These are phyloP conservation scores for Kingdonia uniflora DNA, from an alignment of 164 flowering plant species.

Conservation along the genomic window DNA sequence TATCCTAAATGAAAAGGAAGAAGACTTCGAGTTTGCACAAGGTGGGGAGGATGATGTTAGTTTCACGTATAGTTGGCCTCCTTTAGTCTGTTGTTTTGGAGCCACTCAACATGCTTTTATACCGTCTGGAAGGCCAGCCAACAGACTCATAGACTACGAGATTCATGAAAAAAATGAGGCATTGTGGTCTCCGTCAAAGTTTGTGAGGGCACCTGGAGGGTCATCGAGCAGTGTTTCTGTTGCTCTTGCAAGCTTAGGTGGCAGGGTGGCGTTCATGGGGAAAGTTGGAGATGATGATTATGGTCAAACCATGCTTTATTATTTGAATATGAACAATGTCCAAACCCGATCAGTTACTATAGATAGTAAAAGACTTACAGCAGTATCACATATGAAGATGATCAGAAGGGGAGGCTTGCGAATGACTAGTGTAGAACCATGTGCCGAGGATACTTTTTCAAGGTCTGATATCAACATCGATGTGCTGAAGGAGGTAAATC, in stretches of 20 bases:
- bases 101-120: conserved; percentile 78
- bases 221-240: conserved; percentile 57
- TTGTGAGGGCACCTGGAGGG: conserved; percentile 15
- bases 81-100: conserved; percentile 95
- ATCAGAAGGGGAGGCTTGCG: conserved; percentile 53
- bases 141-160: conserved; percentile 67
- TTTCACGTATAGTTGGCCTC: conserved; percentile 76
- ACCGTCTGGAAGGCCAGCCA: conserved; percentile 80
- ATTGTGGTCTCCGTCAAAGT: conserved; percentile 13
- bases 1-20: conserved; percentile 32
- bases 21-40: conserved; percentile 27
- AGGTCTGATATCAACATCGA: conserved; percentile 82
- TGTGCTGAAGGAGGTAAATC: conserved; percentile 72
- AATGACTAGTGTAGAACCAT: conserved; percentile 44
- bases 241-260: conserved; percentile 73
- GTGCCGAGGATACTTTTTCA: conserved; percentile 75
- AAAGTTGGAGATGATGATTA: conserved; percentile 79
- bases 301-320: conserved; percentile 64
- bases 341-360: conserved; percentile 64
- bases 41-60: conserved; percentile 66
- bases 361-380: conserved; percentile 35
- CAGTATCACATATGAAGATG: conserved; percentile 57
- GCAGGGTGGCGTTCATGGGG: conserved; percentile 90
- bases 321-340: conserved; percentile 52
- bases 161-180: conserved; percentile 54